These are phyloP conservation scores for Verruconis gallopava DNA, from an alignment of 2,329 filamentous ascomycete genomes.

Conservation along the genomic window DNA sequence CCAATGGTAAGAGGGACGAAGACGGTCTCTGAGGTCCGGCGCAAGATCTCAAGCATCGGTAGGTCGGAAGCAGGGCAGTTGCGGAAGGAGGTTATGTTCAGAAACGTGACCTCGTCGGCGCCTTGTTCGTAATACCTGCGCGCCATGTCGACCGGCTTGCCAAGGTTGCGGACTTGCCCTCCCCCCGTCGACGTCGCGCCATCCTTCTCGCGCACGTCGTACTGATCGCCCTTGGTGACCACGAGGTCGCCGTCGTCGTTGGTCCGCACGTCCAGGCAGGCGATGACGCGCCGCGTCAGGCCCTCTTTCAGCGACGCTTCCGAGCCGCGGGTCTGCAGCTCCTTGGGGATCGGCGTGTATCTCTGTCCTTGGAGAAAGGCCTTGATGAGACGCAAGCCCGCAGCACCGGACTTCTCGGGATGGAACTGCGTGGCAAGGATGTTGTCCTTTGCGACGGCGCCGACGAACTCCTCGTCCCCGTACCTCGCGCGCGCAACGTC, in stretches of 20 bases:
- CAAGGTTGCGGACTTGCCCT: constrained; percentile 71
- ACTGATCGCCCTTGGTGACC: constrained; percentile 96
- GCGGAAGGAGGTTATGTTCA: constrained; percentile 97
- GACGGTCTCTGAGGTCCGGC: constrained; percentile 74
- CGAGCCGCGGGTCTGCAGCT: constrained; percentile 14
- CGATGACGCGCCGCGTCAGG: constrained; percentile 85
- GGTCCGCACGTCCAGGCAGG: constrained; percentile 86
- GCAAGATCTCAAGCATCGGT: constrained; percentile 90
- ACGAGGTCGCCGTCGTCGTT: constrained; percentile 93
- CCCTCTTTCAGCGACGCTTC: constrained; percentile 41
- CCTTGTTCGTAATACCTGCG: constrained; percentile 90
- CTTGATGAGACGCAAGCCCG: constrained; percentile 70
- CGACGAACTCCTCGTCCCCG: constrained; percentile 79
- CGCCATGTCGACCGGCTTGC: constrained; percentile 93
- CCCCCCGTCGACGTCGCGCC: constrained; percentile 39
- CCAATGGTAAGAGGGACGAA: constrained; percentile 95
- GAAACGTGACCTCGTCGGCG: constrained; percentile 90
- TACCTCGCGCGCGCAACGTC: constrained; percentile 83
- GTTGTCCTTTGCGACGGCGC: constrained; percentile 75
- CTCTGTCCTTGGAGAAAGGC: constrained; percentile 71
- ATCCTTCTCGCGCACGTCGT: constrained; percentile 88
- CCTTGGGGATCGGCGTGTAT: constrained; percentile 38
- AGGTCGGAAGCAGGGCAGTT: constrained; percentile 86
- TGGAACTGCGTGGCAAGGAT: constrained; percentile 92
- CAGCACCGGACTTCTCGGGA: constrained; percentile 89